Percentiles rank a stretch among this genome's conserved stretches.
These are phyloP conservation scores for Pichia cephalocereana DNA, from an alignment of 805 yeast species.

Conservation along the genomic window DNA sequence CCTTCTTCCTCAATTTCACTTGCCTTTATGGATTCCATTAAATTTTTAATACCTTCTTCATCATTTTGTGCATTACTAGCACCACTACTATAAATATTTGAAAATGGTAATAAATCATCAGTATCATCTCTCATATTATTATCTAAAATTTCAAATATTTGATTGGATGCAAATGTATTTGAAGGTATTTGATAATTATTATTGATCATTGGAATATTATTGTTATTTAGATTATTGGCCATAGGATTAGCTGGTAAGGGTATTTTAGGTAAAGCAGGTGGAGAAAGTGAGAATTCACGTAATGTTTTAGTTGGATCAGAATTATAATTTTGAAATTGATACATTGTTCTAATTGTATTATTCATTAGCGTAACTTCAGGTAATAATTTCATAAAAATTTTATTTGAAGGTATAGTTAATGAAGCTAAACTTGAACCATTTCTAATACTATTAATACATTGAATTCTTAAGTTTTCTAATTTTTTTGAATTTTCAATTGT, in stretches of 20 bases:
- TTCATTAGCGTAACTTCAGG: constrained; percentile 5
- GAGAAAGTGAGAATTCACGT: constrained; percentile 2
- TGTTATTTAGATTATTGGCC: no score
- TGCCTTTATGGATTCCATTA: constrained; percentile 36
- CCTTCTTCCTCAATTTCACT: constrained; percentile 42
- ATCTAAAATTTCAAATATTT: neutral
- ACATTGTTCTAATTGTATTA: constrained; percentile 6
- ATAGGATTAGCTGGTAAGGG: neutral
- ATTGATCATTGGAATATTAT: no score
- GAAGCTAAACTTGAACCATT: neutral
- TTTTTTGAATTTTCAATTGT: neutral
- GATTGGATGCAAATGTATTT: neutral
- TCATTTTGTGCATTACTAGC: constrained; percentile 9
- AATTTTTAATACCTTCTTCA: constrained; percentile 14
- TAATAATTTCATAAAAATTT: neutral
- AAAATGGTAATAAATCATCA: constrained; percentile 4
- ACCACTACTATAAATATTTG: constrained; percentile 1
- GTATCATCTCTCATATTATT: constrained; percentile 1
- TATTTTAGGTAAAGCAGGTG: constrained; percentile 2
- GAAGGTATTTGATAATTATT: neutral
- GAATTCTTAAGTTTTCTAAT: constrained; percentile 2
- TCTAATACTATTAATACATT: neutral
- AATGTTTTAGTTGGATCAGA: neutral
- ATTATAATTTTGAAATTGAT: constrained; percentile 2
- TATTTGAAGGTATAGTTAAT: neutral